Evolutionary conservation across 1,139 yeast species (phyloP).

Genomic region (Candida sojae): DNA sequence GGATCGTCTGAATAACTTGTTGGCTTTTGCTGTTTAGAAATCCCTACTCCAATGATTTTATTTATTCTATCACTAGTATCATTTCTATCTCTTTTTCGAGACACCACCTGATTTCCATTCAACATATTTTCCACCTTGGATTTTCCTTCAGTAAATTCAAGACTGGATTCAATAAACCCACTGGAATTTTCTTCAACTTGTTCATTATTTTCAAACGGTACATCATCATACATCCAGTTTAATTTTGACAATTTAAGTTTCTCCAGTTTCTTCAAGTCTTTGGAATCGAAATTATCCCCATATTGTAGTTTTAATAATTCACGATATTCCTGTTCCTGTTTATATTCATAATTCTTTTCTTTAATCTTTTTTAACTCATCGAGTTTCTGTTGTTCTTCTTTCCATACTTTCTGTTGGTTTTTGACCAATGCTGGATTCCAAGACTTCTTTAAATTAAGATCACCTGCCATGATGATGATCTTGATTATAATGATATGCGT

Average conservation of each 20-base stretch:
- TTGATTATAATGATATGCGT: neutral
- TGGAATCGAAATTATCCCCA: conserved; percentile 28
- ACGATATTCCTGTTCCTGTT: conserved; percentile 62
- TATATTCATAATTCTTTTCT: conserved; percentile 65
- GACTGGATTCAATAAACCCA: conserved; percentile 36
- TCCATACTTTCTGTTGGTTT: conserved; percentile 87
- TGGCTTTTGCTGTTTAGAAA: conserved; percentile 15
- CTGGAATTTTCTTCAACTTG: conserved; percentile 21
- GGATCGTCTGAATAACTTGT: conserved; percentile 50
- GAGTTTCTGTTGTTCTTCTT: conserved; percentile 74
- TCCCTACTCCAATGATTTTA: conserved; percentile 18
- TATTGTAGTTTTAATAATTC: conserved; percentile 59
- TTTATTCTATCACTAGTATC: conserved; percentile 15
- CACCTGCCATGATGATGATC: conserved; percentile 58
- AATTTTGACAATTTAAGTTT: conserved; percentile 53
- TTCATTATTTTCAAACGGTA: conserved; percentile 14
- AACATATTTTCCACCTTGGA: conserved; percentile 35
- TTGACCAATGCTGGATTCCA: conserved; percentile 92
- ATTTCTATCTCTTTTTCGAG: conserved; percentile 9
- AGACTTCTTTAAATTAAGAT: conserved; percentile 85
- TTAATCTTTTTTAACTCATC: conserved; percentile 68
- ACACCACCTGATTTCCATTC: conserved; percentile 20
- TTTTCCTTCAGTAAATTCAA: conserved; percentile 38
- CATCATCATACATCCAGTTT: conserved; percentile 85
- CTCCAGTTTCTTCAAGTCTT: conserved; percentile 34